Percentiles rank a stretch among this genome's conserved stretches.
Conservation (phyloP, 805 yeast genomes). For the Diddensiella santjacobensis region DNA sequence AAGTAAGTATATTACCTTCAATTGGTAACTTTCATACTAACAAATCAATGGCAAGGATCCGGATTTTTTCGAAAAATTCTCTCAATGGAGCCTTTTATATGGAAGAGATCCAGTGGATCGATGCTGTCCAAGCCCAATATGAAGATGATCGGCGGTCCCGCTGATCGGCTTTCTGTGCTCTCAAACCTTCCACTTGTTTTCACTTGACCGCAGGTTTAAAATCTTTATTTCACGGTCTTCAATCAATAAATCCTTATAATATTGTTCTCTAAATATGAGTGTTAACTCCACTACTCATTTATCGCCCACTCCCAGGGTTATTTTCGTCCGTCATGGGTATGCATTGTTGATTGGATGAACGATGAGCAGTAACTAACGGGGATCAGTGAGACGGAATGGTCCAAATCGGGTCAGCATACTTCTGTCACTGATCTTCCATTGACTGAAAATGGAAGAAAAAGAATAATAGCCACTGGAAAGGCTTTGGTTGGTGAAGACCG, state of each 20-base stretch:
- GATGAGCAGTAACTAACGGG: constrained; percentile 23
- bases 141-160: neutral
- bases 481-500: constrained; percentile 57
- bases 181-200: too few relatives aligned
- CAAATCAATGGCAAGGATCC: too few relatives aligned
- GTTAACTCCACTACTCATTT: neutral
- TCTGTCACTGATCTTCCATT: constrained; percentile 78
- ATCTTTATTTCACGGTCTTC: too few relatives aligned
- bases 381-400: constrained; percentile 80
- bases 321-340: constrained; percentile 39
- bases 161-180: too few relatives aligned
- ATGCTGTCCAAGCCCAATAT: constrained; percentile 9
- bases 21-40: too few relatives aligned
- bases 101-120: constrained; percentile 16
- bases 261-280: too few relatives aligned
- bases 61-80: constrained; percentile 1
- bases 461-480: constrained; percentile 71
- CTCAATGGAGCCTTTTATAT: constrained; percentile 8
- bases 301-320: constrained; percentile 34
- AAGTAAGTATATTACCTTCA: too few relatives aligned
- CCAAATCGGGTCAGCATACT: constrained; percentile 88
- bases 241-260: too few relatives aligned
- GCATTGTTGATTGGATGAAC: neutral
- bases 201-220: too few relatives aligned
- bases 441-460: constrained; percentile 72